Conservation (phyloP, 257 asterid species). For the Knoxia roxburghii region DNA sequence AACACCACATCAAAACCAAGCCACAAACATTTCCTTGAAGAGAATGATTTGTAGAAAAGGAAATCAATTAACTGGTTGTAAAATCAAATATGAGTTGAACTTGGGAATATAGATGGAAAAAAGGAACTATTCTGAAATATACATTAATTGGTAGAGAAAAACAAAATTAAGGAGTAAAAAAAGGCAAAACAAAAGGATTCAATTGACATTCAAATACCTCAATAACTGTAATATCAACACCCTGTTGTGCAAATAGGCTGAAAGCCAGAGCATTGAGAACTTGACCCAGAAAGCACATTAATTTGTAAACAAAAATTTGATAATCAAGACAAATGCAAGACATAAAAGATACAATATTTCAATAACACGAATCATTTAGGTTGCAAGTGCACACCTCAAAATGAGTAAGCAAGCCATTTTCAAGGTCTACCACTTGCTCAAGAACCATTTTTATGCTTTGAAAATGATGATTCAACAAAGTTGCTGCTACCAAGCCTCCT, state of each 20-base stretch:
- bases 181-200: slow-evolving; percentile 15
- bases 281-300: slow-evolving; percentile 31
- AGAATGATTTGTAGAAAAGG: too few species aligned
- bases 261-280: slow-evolving; percentile 84
- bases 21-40: too few species aligned
- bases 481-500: slow-evolving; percentile 69
- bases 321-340: not conserved
- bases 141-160: slow-evolving; percentile 17
- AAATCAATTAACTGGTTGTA: slow-evolving; percentile 1
- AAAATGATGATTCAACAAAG: slow-evolving; percentile 55
- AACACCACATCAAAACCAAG: too few species aligned
- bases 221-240: slow-evolving; percentile 76
- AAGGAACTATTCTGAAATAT: not conserved
- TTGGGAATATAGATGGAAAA: not conserved
- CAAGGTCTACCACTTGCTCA: slow-evolving; percentile 53
- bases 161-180: slow-evolving; percentile 1
- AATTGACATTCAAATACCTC: slow-evolving; percentile 47
- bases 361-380: too few species aligned
- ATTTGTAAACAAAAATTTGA: not conserved
- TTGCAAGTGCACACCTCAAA: slow-evolving; percentile 59
- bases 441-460: slow-evolving; percentile 43
- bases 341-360: slow-evolving; percentile 3
- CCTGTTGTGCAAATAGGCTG: slow-evolving; percentile 79
- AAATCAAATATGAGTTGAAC: not conserved
- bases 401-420: slow-evolving; percentile 68